phyloP scores from a whole-genome alignment of 192 early-diverging fungal genomes.

The Backusella parvicylindrica region DNA sequence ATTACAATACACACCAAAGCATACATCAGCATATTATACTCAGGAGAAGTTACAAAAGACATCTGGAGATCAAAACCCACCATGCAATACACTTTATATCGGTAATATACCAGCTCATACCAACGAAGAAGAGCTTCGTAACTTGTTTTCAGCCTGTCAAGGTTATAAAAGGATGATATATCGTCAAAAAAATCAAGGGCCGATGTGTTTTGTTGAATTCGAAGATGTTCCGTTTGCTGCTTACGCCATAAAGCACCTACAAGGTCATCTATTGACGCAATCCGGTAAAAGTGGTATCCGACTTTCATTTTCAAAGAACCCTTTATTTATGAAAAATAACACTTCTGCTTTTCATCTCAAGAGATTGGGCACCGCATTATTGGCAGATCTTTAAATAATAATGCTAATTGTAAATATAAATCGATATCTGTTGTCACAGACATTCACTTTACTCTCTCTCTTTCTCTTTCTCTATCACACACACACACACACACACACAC shows the following conservation, averaged over 20 bases:
- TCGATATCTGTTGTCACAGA: not conserved
- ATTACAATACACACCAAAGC: conserved; percentile 45
- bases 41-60: conserved; percentile 9
- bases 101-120: conserved; percentile 91
- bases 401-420: not conserved
- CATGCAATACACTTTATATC: conserved; percentile 99
- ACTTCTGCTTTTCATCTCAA: not conserved
- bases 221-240: conserved; percentile 91
- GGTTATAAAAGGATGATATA: conserved; percentile 93
- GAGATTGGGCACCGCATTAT: conserved; percentile 4
- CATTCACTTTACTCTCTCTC: too few species aligned
- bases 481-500: not conserved
- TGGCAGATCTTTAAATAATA: not conserved
- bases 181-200: conserved; percentile 85
- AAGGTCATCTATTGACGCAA: conserved; percentile 79
- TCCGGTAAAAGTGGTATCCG: conserved; percentile 93
- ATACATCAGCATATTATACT: conserved; percentile 37
- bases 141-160: conserved; percentile 72
- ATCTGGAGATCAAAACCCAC: conserved; percentile 92
- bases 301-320: conserved; percentile 96
- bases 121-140: conserved; percentile 84
- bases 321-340: conserved; percentile 49
- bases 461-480: not conserved
- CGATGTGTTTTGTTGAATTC: conserved; percentile 99
- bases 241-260: conserved; percentile 80